Evolutionary conservation across 2,329 filamentous ascomycete species (phyloP), one percentile per base, ranked within the genome.

Genomic region (Cercospora sp.): DNA sequence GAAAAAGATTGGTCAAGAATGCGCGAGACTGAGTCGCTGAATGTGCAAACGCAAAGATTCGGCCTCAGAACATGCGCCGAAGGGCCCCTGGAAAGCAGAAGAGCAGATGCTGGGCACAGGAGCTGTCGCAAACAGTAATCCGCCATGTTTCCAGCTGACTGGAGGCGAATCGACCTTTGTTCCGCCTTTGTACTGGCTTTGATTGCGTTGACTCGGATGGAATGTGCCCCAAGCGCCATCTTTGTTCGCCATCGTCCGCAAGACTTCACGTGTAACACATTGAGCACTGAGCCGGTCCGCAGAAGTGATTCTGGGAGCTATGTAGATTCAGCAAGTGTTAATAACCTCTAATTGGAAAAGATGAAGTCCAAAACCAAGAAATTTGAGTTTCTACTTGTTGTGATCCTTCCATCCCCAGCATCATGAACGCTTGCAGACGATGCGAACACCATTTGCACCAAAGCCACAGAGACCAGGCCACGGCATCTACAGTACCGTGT

Each of bases 151-250:
- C 36, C 20, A 13, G 45, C 23, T 26, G 31, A 23, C 9, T 64
- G 23, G 16, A 59, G 40, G 23, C 51, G 62, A 60, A 57, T 33
- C 30, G 55, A 51, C 36, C 63, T 60, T 65, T 65, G 63, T 65
- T 60, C 63, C 55, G 48, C 40, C 63, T 60, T 65, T 65, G 63
- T 65, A 36, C 57, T 48, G n/a, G 28, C 33, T 65, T 60, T 53
- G n/a, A 65, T 65, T 65, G 40, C 57, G 20, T 60, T 60, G 63
- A 53, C 58, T 51, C 55, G 28, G 63, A 36, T 60, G 63, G 63
- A 65, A 65, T 65, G 63, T 53, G 20, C 20, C 36, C 62, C 26
- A 57, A 63, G 48, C 42, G 48, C 40, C 26, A 45, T 36, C 40
- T 48, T 30, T 20, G 40, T 60, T 26, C n/a, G 33, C 31, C 18